Conservation (phyloP, 2,329 filamentous ascomycete genomes). For the Exserohilum rostratum region DNA sequence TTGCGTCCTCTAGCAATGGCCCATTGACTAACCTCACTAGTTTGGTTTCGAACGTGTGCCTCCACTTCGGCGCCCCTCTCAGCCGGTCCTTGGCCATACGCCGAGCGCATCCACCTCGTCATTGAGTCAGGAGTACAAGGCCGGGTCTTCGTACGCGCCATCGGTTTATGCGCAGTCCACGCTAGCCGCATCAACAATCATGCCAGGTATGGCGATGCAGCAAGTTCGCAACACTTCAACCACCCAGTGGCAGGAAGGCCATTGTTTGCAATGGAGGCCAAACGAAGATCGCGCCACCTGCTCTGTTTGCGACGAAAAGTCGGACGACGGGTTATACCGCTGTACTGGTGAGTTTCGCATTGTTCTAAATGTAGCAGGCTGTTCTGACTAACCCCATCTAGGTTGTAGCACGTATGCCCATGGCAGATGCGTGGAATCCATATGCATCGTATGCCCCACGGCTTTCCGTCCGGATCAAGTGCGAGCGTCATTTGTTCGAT, state of each 20-base stretch:
- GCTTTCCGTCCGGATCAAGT: constrained; percentile 71
- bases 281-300: constrained; percentile 68
- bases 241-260: constrained; percentile 82
- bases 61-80: constrained; percentile 65
- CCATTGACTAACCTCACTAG: constrained; percentile 41
- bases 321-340: constrained; percentile 75
- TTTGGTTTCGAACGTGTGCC: constrained; percentile 78
- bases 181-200: constrained; percentile 81
- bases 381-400: constrained; percentile 29
- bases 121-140: constrained; percentile 57
- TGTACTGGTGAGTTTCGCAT: constrained; percentile 60
- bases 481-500: constrained; percentile 70
- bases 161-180: constrained; percentile 88
- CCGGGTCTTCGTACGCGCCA: constrained; percentile 69
- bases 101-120: constrained; percentile 72
- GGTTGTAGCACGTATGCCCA: constrained; percentile 66
- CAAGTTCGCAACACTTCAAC: constrained; percentile 79
- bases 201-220: constrained; percentile 83
- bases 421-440: constrained; percentile 63
- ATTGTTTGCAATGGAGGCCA: constrained; percentile 73
- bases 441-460: constrained; percentile 69
- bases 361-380: constrained; percentile 5
- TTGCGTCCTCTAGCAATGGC: constrained; percentile 6
- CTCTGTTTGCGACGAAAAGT: constrained; percentile 76
- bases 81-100: constrained; percentile 72